Evolutionary conservation across 2,329 filamentous ascomycete species (phyloP), one percentile per base, ranked within the genome.

Genomic region (Cordyceps tenuipes): DNA sequence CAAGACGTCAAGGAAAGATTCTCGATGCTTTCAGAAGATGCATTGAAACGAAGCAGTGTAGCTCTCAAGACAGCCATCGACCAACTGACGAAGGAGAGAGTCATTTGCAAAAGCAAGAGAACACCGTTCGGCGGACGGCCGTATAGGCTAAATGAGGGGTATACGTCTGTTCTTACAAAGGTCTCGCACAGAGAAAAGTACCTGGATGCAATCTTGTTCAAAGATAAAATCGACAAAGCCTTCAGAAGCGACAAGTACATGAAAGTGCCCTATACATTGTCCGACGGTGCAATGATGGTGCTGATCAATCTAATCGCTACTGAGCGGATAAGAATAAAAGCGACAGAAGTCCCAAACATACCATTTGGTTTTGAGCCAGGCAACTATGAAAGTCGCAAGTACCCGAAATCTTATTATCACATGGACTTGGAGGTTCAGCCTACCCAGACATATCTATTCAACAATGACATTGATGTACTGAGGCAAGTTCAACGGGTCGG

Each of bases 321-420:
- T 54, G 81, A 82, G 3, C 78, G 81, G 46, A 75, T 91, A 47
- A 75, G 69, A 17, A 68, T 89, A 7, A 72, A 78, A 3, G 76
- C 82, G 0, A 68, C 78, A 1, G 76, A 86, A 46, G 79, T 88
- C 5, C 83, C 83, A 1, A 66, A 79, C 54, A 83, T 89, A 34
- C 84, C 85, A 2, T 86, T 88, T 68, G 88, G 89, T 1, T 88
- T 91, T 66, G 81, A 83, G 57, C 86, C 86, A 8, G 83, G 83
- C 17, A 84, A 88, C 64, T 91, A 91, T 70, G 84, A 89, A 66
- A 87, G 85, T 23, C 80, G 87, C 59, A 83, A 83, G 61, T 85
- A 87, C 63, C 82, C 88, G 41, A 86, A 87, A 65, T 78, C 78
- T 39, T 83, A 84, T 65, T 79, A 89, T 54, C 81, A 83, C 64